Base-by-base conservation (phyloP, 2,329 filamentous ascomycete species). In the Stemphylium vesicarium region DNA sequence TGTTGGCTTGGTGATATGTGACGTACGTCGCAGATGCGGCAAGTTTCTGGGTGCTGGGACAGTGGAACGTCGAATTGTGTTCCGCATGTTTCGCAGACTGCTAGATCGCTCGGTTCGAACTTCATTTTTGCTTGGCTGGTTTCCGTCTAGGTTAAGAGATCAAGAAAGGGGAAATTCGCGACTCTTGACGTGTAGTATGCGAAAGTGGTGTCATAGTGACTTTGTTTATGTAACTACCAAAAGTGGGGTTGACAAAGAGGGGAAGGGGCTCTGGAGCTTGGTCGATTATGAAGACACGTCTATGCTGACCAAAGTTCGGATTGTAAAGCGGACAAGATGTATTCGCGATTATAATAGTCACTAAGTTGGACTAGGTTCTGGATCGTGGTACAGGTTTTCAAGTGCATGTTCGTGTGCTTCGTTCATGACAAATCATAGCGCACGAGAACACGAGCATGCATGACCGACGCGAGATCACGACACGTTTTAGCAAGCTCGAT, bases 11-110 rank as follows among this genome's bases (percentile, higher is more conserved):
- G 38, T 42, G 29, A 58, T 35, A 31, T 48, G 54, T 55, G 51
- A 63, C 74, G 81, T 71, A 91, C 88, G 71, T 91, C 88, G 75
- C 89, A 92, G 59, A 92, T 89, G 53, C 83, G 82, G 75, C 89
- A 92, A 4, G 79, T 82, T 49, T 76, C 80, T 38, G 86, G 76
- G 24, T 79, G 66, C 11, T 74, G 58, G 36, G 77, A 76, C 57
- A 85, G 80, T 0, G 81, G 69, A 2, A 79, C 78, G 39, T 86
- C 84, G 72, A 82, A 91, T 67, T 92, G 89, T 0, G 88, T 90
- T 18, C 88, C 89, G 71, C 89, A 92, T 4, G 88, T 82, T 8
- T 79, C 80, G 77, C 89, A 92, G 61, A 91, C 79, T 32, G 88
- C 81, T 31, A 79, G 76, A 49, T 80, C 69, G 35, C 70, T 73